Percentiles rank a stretch among this genome's conserved stretches.
Evolutionary conservation across 164 flowering plant species (phyloP).

Genomic region (Tinospora cordifolia): DNA sequence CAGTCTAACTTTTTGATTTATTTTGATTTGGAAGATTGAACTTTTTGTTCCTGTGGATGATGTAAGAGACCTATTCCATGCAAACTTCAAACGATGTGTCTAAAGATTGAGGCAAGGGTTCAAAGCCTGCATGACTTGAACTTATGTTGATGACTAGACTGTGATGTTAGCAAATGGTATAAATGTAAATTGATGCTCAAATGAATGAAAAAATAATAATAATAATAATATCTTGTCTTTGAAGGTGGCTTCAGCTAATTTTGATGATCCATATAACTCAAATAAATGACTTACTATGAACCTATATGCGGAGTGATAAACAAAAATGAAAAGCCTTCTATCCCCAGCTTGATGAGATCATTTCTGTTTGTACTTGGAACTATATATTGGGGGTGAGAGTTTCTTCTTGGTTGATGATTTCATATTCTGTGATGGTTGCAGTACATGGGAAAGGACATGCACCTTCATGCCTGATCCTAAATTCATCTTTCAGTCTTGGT

Average conservation of each 20-base stretch:
- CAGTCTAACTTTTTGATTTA: background rate
- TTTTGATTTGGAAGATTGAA: background rate
- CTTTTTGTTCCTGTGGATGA: too few relatives aligned
- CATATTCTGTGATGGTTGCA: too few relatives aligned
- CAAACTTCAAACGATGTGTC: too few relatives aligned
- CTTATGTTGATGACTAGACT: background rate
- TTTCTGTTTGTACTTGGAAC: too few relatives aligned
- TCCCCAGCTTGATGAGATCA: too few relatives aligned
- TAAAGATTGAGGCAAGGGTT: too few relatives aligned
- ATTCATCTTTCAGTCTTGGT: background rate
- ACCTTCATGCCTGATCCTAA: background rate
- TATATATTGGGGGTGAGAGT: too few relatives aligned
- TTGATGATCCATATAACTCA: background rate
- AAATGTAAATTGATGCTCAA: too few relatives aligned
- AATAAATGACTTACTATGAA: background rate
- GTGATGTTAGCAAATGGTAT: background rate
- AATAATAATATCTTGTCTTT: background rate
- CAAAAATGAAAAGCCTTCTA: too few relatives aligned
- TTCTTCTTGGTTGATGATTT: too few relatives aligned
- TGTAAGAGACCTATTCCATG: too few relatives aligned
- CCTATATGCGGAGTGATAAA: background rate
- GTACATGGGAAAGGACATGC: too few relatives aligned
- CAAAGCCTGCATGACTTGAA: background rate
- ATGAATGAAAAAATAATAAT: background rate
- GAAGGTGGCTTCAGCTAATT: background rate